A percentile compares a stretch with the other conserved stretches of the same genome.
These are phyloP conservation scores for Coprinellus aureogranulatus DNA, from an alignment of 768 basidiomycete genomes.

Conservation along the genomic window DNA sequence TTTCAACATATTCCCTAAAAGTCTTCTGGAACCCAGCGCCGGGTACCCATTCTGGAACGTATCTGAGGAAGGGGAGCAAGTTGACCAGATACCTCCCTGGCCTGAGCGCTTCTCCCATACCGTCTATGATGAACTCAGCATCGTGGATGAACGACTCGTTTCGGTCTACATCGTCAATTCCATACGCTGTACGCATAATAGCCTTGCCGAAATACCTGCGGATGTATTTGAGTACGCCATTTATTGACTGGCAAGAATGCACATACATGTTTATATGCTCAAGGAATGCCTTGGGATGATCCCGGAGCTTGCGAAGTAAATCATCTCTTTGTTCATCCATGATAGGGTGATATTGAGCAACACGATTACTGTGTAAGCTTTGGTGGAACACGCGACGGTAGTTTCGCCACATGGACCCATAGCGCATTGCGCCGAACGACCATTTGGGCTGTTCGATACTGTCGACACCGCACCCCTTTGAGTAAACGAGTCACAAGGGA, in stretches of 20 bases:
- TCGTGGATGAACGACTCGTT: neutral
- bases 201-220: neutral
- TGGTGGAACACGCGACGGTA: slow-evolving; percentile 13
- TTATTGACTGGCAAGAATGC: neutral
- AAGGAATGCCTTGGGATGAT: slow-evolving; percentile 5
- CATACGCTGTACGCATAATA: slow-evolving; percentile 2
- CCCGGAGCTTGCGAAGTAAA: slow-evolving; percentile 6
- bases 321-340: slow-evolving; percentile 2
- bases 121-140: neutral
- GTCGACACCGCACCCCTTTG: neutral
- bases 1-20: neutral
- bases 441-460: neutral
- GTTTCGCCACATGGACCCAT: slow-evolving; percentile 11
- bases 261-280: slow-evolving; percentile 7
- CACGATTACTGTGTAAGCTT: slow-evolving; percentile 6
- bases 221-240: too few species aligned
- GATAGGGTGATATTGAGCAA: slow-evolving; percentile 8
- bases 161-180: neutral
- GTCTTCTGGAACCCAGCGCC: slow-evolving; percentile 2
- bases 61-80: slow-evolving; percentile 2
- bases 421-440: slow-evolving; percentile 10
- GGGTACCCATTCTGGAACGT: slow-evolving; percentile 7
- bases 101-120: neutral
- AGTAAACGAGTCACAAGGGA: neutral
- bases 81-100: slow-evolving; percentile 6